Percentiles rank a stretch among this genome's conserved stretches.
Evolutionary conservation across 1,284 basidiomycete species (phyloP).

Genomic region (Lentinula novae-zelandiae): DNA sequence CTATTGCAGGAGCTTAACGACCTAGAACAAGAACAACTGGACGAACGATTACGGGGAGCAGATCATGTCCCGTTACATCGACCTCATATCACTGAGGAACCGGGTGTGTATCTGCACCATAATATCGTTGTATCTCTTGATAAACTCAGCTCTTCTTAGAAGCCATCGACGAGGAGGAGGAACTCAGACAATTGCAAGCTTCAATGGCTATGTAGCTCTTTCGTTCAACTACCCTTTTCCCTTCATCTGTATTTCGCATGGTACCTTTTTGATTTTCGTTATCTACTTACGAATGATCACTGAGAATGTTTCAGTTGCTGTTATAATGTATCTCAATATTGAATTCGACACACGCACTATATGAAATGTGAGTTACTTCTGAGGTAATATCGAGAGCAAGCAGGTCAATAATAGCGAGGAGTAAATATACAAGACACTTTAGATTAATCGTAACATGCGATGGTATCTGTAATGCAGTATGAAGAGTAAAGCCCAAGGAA

Average conservation of each 20-base stretch:
- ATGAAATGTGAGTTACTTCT: conserved; percentile 7
- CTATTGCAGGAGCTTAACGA: conserved; percentile 85
- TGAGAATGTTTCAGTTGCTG: conserved; percentile 4
- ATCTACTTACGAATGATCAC: conserved; percentile 2
- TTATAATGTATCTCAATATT: conserved; percentile 4
- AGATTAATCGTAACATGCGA: conserved; percentile 14
- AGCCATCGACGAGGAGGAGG: conserved; percentile 92
- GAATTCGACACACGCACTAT: not conserved
- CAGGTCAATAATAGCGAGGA: conserved; percentile 1
- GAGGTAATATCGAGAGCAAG: conserved; percentile 20
- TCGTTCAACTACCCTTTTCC: not conserved
- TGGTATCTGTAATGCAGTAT: conserved; percentile 18
- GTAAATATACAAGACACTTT: conserved; percentile 10
- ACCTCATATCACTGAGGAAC: conserved; percentile 35
- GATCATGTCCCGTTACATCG: conserved; percentile 89
- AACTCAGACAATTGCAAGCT: conserved; percentile 91
- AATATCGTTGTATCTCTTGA: not conserved
- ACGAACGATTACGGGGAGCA: conserved; percentile 84
- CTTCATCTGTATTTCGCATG: conserved; percentile 4
- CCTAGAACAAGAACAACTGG: conserved; percentile 89
- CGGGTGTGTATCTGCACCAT: conserved; percentile 9
- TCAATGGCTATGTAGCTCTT: conserved; percentile 14
- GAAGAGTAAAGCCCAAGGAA: conserved; percentile 17
- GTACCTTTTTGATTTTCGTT: conserved; percentile 5
- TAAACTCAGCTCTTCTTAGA: conserved; percentile 29